Percentiles rank a stretch among this genome's conserved stretches.
Evolutionary conservation across 2,329 filamentous ascomycete species (phyloP).

Genomic region (Aspergillus pseudoglaucus): DNA sequence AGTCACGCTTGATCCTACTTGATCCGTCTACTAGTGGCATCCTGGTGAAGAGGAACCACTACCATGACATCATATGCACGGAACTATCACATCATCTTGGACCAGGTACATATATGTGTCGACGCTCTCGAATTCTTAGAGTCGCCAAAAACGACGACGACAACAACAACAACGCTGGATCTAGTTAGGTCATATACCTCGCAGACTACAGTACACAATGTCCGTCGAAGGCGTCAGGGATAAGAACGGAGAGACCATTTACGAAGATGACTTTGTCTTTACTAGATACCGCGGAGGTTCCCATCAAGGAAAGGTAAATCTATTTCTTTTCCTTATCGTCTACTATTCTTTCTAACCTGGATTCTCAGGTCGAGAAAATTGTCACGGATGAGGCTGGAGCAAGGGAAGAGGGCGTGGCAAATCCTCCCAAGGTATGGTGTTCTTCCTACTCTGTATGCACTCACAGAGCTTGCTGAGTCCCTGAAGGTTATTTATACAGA

Average conservation of each 20-base stretch:
- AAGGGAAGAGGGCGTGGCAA: constrained; percentile 16
- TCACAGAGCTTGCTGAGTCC: background rate
- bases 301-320: constrained; percentile 16
- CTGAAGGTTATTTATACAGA: constrained; percentile 19
- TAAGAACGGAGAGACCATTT: constrained; percentile 15
- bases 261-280: constrained; percentile 17
- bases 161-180: no score
- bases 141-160: no score
- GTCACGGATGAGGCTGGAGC: constrained; percentile 17
- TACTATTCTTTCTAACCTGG: constrained; percentile 1
- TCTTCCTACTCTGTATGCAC: background rate
- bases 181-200: background rate
- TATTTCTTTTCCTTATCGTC: constrained; percentile 1
- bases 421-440: constrained; percentile 19
- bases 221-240: constrained; percentile 14
- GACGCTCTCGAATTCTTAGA: no score
- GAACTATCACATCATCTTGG: background rate
- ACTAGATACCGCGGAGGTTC: constrained; percentile 18
- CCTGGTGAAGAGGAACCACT: no score
- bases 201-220: constrained; percentile 8
- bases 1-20: no score
- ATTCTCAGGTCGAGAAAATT: constrained; percentile 16
- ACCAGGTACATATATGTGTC: no score
- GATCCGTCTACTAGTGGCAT: no score
- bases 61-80: constrained; percentile 1